Percentiles rank a stretch among this genome's conserved stretches.
Conservation (phyloP, 305 asterid genomes). For the Ilex paraguariensis region DNA sequence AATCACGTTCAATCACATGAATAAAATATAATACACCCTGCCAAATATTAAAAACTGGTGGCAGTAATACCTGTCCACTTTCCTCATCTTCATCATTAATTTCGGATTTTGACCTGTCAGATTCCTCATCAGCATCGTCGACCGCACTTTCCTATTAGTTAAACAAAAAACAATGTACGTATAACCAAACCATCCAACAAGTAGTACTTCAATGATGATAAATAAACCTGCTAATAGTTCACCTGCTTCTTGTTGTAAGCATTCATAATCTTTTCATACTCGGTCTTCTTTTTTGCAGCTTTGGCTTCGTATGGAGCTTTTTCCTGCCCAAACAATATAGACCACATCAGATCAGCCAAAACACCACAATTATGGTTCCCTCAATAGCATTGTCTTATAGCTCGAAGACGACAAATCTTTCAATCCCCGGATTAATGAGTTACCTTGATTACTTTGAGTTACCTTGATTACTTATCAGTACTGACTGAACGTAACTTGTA, state of each 20-base stretch:
- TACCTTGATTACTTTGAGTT: too few relatives aligned
- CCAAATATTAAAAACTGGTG: not conserved
- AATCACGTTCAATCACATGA: not conserved
- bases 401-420: too few relatives aligned
- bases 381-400: too few relatives aligned
- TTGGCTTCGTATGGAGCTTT: conserved; percentile 95
- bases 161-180: not conserved
- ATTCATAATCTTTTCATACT: conserved; percentile 67
- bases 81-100: conserved; percentile 60
- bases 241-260: conserved; percentile 88
- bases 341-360: conserved; percentile 8
- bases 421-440: too few relatives aligned
- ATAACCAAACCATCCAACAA: too few relatives aligned
- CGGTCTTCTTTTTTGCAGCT: conserved; percentile 78
- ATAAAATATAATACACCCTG: not conserved
- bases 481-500: too few relatives aligned
- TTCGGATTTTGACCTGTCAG: conserved; percentile 65
- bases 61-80: conserved; percentile 51
- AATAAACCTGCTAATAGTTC: too few relatives aligned
- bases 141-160: conserved; percentile 62
- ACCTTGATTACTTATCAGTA: too few relatives aligned
- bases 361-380: not conserved
- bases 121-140: conserved; percentile 67
- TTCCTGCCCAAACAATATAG: conserved; percentile 41
- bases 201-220: too few relatives aligned